Evolutionary conservation across 164 flowering plant genomes (phyloP).

Genomic region (Platanus orientalis): DNA sequence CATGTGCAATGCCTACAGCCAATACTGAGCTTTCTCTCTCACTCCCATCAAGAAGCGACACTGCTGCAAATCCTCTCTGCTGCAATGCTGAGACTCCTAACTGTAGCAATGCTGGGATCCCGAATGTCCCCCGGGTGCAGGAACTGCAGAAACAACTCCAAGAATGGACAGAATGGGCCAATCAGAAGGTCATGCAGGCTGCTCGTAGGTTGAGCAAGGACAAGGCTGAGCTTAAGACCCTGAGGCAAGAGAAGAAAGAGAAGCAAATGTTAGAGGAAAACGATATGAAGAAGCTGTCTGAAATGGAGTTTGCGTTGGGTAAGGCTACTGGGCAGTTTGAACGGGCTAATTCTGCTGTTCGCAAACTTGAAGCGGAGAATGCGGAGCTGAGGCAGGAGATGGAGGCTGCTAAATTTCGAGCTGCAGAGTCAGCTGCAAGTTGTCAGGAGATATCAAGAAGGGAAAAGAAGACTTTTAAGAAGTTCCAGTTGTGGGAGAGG

Average conservation of each 20-base stretch:
- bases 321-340: conserved; percentile 75
- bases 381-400: conserved; percentile 58
- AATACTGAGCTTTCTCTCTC: conserved; percentile 76
- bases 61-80: conserved; percentile 26
- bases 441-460: conserved; percentile 72
- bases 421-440: conserved; percentile 76
- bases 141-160: conserved; percentile 77
- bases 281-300: conserved; percentile 78
- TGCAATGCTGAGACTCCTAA: conserved; percentile 25
- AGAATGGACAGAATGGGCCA: conserved; percentile 98
- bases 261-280: conserved; percentile 71
- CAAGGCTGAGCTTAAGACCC: conserved; percentile 77
- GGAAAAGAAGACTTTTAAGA: conserved; percentile 64
- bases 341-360: conserved; percentile 50
- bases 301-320: conserved; percentile 76
- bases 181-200: conserved; percentile 95
- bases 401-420: conserved; percentile 75
- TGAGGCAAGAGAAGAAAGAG: conserved; percentile 88
- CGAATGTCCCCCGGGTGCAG: conserved; percentile 43
- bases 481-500: conserved; percentile 81
- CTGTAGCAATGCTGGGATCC: conserved; percentile 27
- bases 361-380: conserved; percentile 70
- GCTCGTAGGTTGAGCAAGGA: conserved; percentile 83
- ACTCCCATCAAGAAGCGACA: conserved; percentile 38
- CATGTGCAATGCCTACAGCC: conserved; percentile 27